phyloP scores from a whole-genome alignment of 1,284 basidiomycete genomes.

The Ceratobasidium sp. region DNA sequence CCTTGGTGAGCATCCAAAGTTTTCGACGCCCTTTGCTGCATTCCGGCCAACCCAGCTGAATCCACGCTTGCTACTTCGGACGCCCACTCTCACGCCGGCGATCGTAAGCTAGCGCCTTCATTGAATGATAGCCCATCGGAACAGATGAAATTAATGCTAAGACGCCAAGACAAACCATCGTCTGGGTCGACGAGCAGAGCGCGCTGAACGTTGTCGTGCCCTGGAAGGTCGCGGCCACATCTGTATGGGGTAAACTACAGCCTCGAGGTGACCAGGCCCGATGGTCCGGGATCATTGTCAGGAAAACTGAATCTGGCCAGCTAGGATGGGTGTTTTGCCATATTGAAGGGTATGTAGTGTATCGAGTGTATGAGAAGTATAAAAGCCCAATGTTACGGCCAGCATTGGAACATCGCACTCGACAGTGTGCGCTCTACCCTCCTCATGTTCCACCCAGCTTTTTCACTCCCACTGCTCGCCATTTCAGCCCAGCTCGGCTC shows the following conservation, averaged over 20 bases:
- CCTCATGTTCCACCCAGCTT: background rate
- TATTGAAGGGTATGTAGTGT: no score
- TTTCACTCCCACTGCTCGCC: constrained; percentile 35
- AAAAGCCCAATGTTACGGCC: background rate
- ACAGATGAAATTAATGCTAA: background rate
- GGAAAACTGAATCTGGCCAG: background rate
- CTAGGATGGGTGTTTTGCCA: background rate
- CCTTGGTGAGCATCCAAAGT: no score
- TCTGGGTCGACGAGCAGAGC: background rate
- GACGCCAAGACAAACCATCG: background rate
- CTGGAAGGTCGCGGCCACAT: background rate
- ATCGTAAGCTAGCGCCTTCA: background rate
- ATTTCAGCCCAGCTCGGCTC: constrained; percentile 5
- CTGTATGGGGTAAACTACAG: background rate
- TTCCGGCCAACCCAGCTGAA: background rate
- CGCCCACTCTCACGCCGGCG: background rate
- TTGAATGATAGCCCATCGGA: background rate
- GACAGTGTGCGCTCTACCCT: background rate
- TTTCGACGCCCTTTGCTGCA: background rate
- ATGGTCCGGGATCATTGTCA: background rate
- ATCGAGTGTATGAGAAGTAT: background rate
- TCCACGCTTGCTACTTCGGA: background rate
- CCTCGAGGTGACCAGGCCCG: background rate
- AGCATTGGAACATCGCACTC: background rate
- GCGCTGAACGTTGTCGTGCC: background rate